These are phyloP conservation scores for Gomphus bonarii DNA, from an alignment of 1,284 basidiomycete species.

Conservation along the genomic window DNA sequence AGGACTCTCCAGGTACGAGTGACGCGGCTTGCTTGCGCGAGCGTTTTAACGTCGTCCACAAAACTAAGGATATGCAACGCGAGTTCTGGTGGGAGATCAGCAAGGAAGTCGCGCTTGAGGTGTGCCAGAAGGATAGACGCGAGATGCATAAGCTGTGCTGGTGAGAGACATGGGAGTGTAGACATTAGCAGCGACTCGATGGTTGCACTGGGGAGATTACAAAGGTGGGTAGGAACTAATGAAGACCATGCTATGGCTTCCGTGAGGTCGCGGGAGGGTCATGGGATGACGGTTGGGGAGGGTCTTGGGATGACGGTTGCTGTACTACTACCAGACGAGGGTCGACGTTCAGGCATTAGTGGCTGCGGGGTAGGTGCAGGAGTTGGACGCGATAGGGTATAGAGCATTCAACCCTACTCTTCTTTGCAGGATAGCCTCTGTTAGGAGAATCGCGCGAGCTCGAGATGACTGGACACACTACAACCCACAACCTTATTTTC, in stretches of 20 bases:
- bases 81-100: slow-evolving; percentile 80
- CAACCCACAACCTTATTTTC: too few species aligned
- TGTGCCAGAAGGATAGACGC: slow-evolving; percentile 40
- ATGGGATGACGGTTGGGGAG: not conserved
- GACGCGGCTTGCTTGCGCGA: slow-evolving; percentile 66
- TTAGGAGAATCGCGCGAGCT: too few species aligned
- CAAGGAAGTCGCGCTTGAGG: slow-evolving; percentile 82
- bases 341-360: not conserved
- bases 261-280: not conserved
- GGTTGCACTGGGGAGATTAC: not conserved
- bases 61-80: slow-evolving; percentile 74
- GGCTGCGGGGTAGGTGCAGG: not conserved
- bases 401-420: too few species aligned
- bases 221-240: not conserved
- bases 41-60: slow-evolving; percentile 72
- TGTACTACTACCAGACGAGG: not conserved
- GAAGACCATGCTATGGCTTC: slow-evolving; percentile 4
- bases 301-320: not conserved
- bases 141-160: slow-evolving; percentile 1
- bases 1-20: slow-evolving; percentile 71
- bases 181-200: not conserved
- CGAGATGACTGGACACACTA: too few species aligned
- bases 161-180: not conserved
- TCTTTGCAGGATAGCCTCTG: too few species aligned
- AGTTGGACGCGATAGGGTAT: not conserved